These are phyloP conservation scores for Vigna radiata DNA, from an alignment of 306 rosid species.

Conservation along the genomic window DNA sequence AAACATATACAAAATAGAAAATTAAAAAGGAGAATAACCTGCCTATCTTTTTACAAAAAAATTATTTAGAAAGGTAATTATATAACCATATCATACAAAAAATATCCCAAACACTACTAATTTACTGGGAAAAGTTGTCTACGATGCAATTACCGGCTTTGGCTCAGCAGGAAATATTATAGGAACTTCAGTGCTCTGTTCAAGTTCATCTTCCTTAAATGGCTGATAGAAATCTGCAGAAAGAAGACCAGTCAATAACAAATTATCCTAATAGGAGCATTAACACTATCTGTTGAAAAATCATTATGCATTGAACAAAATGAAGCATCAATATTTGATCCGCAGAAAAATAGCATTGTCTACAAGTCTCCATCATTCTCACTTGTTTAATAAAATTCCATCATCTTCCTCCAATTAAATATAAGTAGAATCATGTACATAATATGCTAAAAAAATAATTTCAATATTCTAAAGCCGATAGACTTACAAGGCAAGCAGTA, in stretches of 20 bases:
- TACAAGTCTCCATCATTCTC: slow-evolving; percentile 4
- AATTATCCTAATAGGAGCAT: slow-evolving; percentile 19
- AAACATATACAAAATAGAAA: slow-evolving; percentile 18
- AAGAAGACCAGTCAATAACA: slow-evolving; percentile 31
- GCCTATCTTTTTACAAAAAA: slow-evolving; percentile 12
- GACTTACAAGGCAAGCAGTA: slow-evolving; percentile 92
- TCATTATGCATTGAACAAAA: slow-evolving; percentile 24
- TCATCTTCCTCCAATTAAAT: slow-evolving; percentile 1
- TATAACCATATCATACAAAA: not conserved
- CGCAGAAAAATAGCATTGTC: not conserved
- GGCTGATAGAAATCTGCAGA: slow-evolving; percentile 83
- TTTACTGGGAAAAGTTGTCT: not conserved
- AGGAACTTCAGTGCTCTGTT: slow-evolving; percentile 88
- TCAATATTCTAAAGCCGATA: slow-evolving; percentile 18
- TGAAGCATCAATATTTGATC: slow-evolving; percentile 2
- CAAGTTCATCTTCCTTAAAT: slow-evolving; percentile 82
- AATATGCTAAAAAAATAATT: not conserved
- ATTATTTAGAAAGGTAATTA: not conserved
- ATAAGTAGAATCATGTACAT: not conserved
- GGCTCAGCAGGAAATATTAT: slow-evolving; percentile 73
- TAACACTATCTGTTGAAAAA: slow-evolving; percentile 13
- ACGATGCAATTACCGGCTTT: slow-evolving; percentile 68
- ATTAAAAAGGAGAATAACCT: not conserved
- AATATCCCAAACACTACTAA: slow-evolving; percentile 9
- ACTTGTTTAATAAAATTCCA: slow-evolving; percentile 19